Conservation (phyloP, 1,284 basidiomycete species). For the Ganoderma sp. region DNA sequence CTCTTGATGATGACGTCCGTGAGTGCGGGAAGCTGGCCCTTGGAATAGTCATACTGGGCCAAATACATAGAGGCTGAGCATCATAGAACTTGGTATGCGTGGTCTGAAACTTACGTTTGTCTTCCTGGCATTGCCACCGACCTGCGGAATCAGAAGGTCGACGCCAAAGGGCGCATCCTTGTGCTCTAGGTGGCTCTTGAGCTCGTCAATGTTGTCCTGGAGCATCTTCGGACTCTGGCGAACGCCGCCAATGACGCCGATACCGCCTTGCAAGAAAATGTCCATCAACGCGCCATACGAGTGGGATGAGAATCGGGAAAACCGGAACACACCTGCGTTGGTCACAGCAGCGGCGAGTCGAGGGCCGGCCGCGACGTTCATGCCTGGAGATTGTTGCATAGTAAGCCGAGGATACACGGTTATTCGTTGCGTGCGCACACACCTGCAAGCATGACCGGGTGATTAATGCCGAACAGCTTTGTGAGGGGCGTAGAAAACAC, state of each 20-base stretch:
- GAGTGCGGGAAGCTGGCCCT: conserved; percentile 75
- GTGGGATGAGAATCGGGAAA: not conserved
- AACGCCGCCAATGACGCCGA: conserved; percentile 86
- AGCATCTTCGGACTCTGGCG: conserved; percentile 73
- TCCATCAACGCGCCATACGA: not conserved
- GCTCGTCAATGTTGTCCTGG: conserved; percentile 65
- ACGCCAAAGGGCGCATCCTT: conserved; percentile 82
- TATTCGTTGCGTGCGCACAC: conserved; percentile 17
- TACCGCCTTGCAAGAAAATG: conserved; percentile 55
- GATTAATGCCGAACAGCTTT: conserved; percentile 76
- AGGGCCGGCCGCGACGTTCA: conserved; percentile 87
- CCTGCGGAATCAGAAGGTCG: conserved; percentile 81
- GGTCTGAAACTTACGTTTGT: conserved; percentile 64
- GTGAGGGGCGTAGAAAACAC: conserved; percentile 70
- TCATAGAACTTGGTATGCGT: not conserved
- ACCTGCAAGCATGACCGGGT: conserved; percentile 83
- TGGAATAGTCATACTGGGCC: conserved; percentile 73
- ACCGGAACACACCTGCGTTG: conserved; percentile 60
- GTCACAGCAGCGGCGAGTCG: conserved; percentile 79
- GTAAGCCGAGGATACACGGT: not conserved
- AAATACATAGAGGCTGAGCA: conserved; percentile 11
- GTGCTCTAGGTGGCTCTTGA: conserved; percentile 73
- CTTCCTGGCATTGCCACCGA: conserved; percentile 80
- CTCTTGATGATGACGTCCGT: conserved; percentile 82
- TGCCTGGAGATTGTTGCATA: conserved; percentile 48